phyloP scores from a whole-genome alignment of 192 early-diverging fungal species.

The Dissophora globulifera region DNA sequence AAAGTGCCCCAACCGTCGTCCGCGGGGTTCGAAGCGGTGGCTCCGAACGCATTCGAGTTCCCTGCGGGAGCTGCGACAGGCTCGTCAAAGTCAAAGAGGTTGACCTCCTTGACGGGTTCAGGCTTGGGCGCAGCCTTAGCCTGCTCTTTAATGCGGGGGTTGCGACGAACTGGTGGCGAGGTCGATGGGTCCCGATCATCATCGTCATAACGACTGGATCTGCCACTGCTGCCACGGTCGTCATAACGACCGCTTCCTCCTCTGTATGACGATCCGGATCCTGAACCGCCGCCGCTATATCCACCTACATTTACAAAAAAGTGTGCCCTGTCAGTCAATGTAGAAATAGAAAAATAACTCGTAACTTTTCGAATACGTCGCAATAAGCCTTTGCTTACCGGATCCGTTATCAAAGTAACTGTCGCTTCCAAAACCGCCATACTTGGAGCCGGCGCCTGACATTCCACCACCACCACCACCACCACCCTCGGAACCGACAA shows the following conservation, averaged over 20 bases:
- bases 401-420: conserved; percentile 51
- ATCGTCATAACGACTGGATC: conserved; percentile 55
- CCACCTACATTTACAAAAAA: conserved; percentile 8
- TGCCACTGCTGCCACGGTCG: conserved; percentile 39
- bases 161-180: conserved; percentile 37
- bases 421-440: conserved; percentile 76
- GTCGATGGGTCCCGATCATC: conserved; percentile 27
- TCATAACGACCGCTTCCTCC: conserved; percentile 31
- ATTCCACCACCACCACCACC: conserved; percentile 43
- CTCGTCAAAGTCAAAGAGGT: conserved; percentile 80
- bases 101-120: conserved; percentile 58
- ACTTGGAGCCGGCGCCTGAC: conserved; percentile 59
- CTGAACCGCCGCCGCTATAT: conserved; percentile 42
- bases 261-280: no score
- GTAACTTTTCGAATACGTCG: no score
- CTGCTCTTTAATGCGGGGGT: conserved; percentile 35
- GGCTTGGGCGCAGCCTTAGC: conserved; percentile 34
- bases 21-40: conserved; percentile 12
- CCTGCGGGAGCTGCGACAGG: conserved; percentile 31
- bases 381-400: conserved; percentile 3
- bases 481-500: conserved; percentile 70
- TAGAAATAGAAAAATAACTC: no score
- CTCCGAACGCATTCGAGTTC: conserved; percentile 44
- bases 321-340: no score
- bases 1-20: conserved; percentile 33